Conservation (phyloP, 2,329 filamentous ascomycete species). For the Intubia oerlemansii region DNA sequence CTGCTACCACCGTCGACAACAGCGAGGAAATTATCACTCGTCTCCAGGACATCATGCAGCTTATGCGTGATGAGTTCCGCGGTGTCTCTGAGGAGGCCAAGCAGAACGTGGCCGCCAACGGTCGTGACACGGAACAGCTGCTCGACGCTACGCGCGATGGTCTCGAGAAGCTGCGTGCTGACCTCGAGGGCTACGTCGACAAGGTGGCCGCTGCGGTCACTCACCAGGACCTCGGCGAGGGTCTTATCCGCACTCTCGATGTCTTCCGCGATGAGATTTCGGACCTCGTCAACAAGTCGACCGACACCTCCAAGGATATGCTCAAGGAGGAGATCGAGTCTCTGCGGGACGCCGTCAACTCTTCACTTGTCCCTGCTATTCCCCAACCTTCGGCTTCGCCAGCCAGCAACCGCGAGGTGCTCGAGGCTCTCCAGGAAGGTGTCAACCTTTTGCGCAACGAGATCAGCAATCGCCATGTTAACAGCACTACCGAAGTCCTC, state of each 20-base stretch:
- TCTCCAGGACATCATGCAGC: constrained; percentile 43
- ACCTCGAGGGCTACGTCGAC: constrained; percentile 68
- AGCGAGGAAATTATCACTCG: constrained; percentile 30
- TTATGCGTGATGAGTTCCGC: constrained; percentile 36
- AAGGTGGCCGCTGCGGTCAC: constrained; percentile 44
- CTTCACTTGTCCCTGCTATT: constrained; percentile 36
- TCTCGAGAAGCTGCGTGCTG: constrained; percentile 54
- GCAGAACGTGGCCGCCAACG: constrained; percentile 59
- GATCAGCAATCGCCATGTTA: constrained; percentile 39
- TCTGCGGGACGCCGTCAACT: constrained; percentile 57
- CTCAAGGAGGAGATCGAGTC: constrained; percentile 69
- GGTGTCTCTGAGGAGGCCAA: constrained; percentile 43
- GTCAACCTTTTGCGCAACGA: constrained; percentile 58
- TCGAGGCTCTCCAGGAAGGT: constrained; percentile 49
- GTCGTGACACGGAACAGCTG: constrained; percentile 69
- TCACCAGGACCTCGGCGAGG: constrained; percentile 61
- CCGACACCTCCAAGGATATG: constrained; percentile 37
- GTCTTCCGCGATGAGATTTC: constrained; percentile 46
- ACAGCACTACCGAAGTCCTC: constrained; percentile 68
- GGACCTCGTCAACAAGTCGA: constrained; percentile 29
- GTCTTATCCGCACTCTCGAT: constrained; percentile 42
- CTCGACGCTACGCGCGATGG: constrained; percentile 76
- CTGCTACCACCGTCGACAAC: constrained; percentile 8
- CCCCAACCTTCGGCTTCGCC: constrained; percentile 18
- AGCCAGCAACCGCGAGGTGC: constrained; percentile 38